Evolutionary conservation across 2,329 filamentous ascomycete genomes (phyloP), one percentile per base, ranked within the genome.

Genomic region (Penicillium sp.): DNA sequence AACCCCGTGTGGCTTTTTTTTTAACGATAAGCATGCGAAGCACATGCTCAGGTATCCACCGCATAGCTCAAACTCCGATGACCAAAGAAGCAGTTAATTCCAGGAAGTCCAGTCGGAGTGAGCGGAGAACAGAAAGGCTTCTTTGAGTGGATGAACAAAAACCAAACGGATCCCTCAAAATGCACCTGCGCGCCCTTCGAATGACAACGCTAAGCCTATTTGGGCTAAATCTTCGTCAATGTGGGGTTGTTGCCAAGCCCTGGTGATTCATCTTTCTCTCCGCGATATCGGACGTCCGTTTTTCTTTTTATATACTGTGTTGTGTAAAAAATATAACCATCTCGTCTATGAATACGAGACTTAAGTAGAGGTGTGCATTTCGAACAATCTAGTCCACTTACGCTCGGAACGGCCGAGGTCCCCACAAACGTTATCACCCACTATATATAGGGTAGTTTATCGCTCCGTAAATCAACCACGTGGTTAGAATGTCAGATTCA

Each of bases 171-270:
- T 27, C 31, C 12, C 31, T 27, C 25, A 27, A 42, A 53, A 33
- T 50, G 53, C 57, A 59, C 45, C 49, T 60, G 61, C 66, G 57
- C 69, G 69, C 69, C 70, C 69, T 71, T 69, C 62, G 56, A 56
- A 62, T 68, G 70, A 67, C 70, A 73, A 58, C 63, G 62, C 70
- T 50, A 69, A 63, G 15, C 70, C 63, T 56, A 19, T 56, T 62
- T 19, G 4, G 64, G 70, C 21, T 61, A 45, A 54, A 33, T 33
- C 23, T 12, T 38, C 2, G 10, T 19, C 19, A 25, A 43, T 23
- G 17, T 40, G 45, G 25, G 25, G 33, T 5, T 7, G 5, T 23
- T 31, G 55, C 55, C 55, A 54, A 57, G 55, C 27, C 42, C n/a
- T n/a, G n/a, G 38, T 57, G 55, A 48, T 53, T 54, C 55, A 57